phyloP scores from a whole-genome alignment of 1,139 yeast genomes.

The Zygosaccharomyces pseudobailii region DNA sequence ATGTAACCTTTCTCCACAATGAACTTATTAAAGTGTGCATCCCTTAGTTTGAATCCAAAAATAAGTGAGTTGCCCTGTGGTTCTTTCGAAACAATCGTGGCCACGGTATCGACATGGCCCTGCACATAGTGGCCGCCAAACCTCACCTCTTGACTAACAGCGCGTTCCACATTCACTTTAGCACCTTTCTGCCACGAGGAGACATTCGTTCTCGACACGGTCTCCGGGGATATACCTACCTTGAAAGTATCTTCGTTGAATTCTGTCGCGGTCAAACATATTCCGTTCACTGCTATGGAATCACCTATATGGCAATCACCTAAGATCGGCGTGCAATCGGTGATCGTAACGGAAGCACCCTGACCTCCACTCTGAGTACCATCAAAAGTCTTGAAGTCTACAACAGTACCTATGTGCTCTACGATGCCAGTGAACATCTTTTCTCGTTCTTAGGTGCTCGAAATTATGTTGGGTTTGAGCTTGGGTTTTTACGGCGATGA shows the following conservation, averaged over 20 bases:
- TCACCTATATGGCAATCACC: slow-evolving; percentile 88
- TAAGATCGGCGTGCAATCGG: slow-evolving; percentile 58
- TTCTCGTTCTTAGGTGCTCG: background rate
- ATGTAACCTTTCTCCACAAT: slow-evolving; percentile 93
- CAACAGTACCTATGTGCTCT: slow-evolving; percentile 63
- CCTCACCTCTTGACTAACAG: slow-evolving; percentile 72
- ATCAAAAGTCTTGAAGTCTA: slow-evolving; percentile 42
- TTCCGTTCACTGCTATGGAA: slow-evolving; percentile 85
- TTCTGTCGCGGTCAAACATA: slow-evolving; percentile 89
- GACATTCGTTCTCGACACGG: slow-evolving; percentile 74
- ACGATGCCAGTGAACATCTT: slow-evolving; percentile 92
- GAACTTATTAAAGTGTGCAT: slow-evolving; percentile 55
- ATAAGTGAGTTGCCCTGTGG: slow-evolving; percentile 77
- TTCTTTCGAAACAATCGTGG: slow-evolving; percentile 49
- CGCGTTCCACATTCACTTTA: slow-evolving; percentile 84
- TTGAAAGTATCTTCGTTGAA: slow-evolving; percentile 59
- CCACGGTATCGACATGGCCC: slow-evolving; percentile 93
- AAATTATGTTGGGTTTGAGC: background rate
- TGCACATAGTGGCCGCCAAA: slow-evolving; percentile 97
- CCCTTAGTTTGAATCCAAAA: slow-evolving; percentile 70
- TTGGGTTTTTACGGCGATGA: background rate
- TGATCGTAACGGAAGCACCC: slow-evolving; percentile 69
- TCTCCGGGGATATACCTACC: slow-evolving; percentile 92
- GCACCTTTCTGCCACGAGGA: slow-evolving; percentile 50
- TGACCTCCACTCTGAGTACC: slow-evolving; percentile 61